Evolutionary conservation across 495 filamentous ascomycete genomes (phyloP), one percentile per base, ranked within the genome.

Genomic region (Cryomyces minteri): DNA sequence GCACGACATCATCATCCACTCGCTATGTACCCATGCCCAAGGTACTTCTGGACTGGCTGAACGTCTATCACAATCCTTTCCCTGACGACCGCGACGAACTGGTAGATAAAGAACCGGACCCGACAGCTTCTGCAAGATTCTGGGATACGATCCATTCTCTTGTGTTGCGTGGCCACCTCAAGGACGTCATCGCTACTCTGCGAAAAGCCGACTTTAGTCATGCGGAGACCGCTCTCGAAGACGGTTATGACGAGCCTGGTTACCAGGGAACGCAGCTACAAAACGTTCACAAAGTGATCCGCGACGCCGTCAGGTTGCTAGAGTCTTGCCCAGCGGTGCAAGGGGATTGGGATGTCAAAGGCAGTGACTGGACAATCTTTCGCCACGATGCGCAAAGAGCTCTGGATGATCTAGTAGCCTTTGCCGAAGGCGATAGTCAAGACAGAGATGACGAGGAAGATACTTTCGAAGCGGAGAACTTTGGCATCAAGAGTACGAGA

Each of bases 31-130:
- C 82, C 5, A 62, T 88, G 5, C 83, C 87, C 10, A 75, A 77
- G 50, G 67, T 84, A 31, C 64, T 95, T 11, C 68, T 92, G 25
- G 70, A 80, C 48, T 95, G 86, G 86, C 65, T 92, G 34, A 68
- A 83, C 43, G 66, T 67, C 4, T 70, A 80, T 51, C 78, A 88
- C 54, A 69, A 75, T 40, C 63, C 78, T 29, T 77, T 76, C 48
- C 60, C 60, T 18, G 63, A 68, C 40, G 78, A 81, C 48, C 53
- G 81, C 4, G 64, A 73, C 36, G 62, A 75, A 9, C 62, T 93
- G 34, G 62, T 71, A 48, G 66, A 67, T 28, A 59, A 77, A 45
- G 65, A 71, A 40, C 82, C 81, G 3, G 81, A 79, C 47, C 80
- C 83, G 33, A 77, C 84, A 3, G 73, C 74, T 40, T 80, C 86